These are phyloP conservation scores for Scolecobasidium constrictum DNA, from an alignment of 2,329 filamentous ascomycete genomes.

Conservation along the genomic window DNA sequence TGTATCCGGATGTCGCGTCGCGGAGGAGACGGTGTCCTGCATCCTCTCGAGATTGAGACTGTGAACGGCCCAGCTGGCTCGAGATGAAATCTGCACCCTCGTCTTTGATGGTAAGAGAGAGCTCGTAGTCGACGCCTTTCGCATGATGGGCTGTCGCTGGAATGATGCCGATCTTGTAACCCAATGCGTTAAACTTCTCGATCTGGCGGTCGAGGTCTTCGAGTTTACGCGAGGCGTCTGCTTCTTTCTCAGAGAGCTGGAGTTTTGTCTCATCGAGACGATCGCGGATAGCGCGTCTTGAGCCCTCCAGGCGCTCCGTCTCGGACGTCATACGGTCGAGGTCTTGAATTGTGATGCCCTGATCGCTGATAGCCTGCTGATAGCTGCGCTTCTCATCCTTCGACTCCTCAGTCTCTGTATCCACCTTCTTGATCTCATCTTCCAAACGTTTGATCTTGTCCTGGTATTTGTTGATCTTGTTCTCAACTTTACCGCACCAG, in stretches of 20 bases:
- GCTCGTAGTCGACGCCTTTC: slow-evolving; percentile 73
- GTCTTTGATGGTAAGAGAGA: slow-evolving; percentile 67
- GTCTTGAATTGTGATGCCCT: slow-evolving; percentile 93
- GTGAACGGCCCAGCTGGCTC: slow-evolving; percentile 36
- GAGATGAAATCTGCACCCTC: slow-evolving; percentile 53
- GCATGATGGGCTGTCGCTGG: slow-evolving; percentile 77
- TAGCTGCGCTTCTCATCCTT: slow-evolving; percentile 72
- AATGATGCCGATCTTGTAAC: slow-evolving; percentile 87
- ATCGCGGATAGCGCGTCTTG: slow-evolving; percentile 63
- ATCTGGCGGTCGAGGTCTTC: slow-evolving; percentile 88
- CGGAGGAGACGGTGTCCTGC: slow-evolving; percentile 65
- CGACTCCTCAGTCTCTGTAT: slow-evolving; percentile 62
- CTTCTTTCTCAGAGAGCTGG: slow-evolving; percentile 73
- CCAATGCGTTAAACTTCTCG: slow-evolving; percentile 85
- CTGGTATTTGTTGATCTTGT: slow-evolving; percentile 82
- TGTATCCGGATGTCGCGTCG: slow-evolving; percentile 76
- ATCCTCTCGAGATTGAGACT: slow-evolving; percentile 34
- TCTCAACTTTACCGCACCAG: slow-evolving; percentile 77
- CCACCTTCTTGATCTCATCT: slow-evolving; percentile 67
- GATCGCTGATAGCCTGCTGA: slow-evolving; percentile 79
- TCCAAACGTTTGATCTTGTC: slow-evolving; percentile 70
- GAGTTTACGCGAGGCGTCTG: slow-evolving; percentile 73
- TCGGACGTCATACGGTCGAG: slow-evolving; percentile 98
- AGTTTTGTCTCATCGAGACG: slow-evolving; percentile 79
- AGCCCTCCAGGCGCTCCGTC: slow-evolving; percentile 82